These are phyloP conservation scores for Exsudoporus floridanus DNA, from an alignment of 1,284 basidiomycete genomes.

Conservation along the genomic window DNA sequence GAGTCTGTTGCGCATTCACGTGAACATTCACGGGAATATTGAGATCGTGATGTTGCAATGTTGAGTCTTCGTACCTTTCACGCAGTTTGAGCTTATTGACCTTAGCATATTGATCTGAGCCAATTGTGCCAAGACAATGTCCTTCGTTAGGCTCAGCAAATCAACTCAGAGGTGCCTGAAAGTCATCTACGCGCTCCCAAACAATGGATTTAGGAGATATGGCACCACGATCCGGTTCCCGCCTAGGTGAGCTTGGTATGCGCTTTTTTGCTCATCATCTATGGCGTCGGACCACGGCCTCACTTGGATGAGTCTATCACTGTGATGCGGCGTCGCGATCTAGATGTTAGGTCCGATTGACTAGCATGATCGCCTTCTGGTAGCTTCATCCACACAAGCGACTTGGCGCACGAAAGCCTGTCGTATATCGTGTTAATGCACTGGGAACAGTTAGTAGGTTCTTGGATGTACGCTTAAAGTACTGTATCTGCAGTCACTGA, in stretches of 20 bases:
- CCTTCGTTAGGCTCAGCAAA: background rate
- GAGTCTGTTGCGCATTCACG: slow-evolving; percentile 1
- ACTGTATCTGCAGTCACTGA: background rate
- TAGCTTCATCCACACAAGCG: background rate
- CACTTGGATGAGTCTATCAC: background rate
- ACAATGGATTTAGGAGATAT: background rate
- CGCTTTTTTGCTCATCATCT: background rate
- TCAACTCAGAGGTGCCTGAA: background rate
- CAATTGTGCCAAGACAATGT: background rate
- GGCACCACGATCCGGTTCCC: background rate
- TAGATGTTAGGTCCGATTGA: background rate
- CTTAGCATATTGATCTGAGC: slow-evolving; percentile 25
- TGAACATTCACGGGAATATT: background rate
- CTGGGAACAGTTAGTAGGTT: background rate
- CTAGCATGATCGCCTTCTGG: background rate
- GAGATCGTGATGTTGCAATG: slow-evolving; percentile 6
- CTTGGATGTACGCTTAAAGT: background rate
- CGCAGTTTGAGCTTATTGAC: slow-evolving; percentile 22
- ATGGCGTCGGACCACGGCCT: too few relatives aligned
- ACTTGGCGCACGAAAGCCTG: background rate
- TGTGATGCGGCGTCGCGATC: background rate
- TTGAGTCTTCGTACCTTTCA: slow-evolving; percentile 30
- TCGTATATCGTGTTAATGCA: too few relatives aligned
- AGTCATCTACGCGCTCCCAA: background rate
- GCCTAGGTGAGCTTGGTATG: slow-evolving; percentile 10